phyloP scores from a whole-genome alignment of 371 early-diverging fungal species.

The Mucor lusitanicus region DNA sequence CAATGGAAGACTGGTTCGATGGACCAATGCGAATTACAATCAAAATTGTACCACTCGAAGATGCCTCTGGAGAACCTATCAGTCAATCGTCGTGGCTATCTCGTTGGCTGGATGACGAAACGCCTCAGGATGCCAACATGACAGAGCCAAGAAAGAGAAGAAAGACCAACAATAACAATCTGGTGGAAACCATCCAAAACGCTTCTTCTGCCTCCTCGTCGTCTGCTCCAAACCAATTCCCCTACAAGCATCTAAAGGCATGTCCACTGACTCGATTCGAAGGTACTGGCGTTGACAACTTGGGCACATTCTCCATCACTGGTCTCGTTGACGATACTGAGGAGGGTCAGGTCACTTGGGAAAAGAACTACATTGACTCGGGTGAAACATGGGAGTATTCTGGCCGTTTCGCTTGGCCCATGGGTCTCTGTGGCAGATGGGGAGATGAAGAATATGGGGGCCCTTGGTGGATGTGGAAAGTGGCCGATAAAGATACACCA shows the following conservation, averaged over 20 bases:
- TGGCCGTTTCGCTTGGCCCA: constrained; percentile 44
- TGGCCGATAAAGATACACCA: constrained; percentile 8
- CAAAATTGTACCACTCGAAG: constrained; percentile 45
- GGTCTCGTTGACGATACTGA: constrained; percentile 51
- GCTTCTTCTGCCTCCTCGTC: not conserved
- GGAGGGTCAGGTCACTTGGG: constrained; percentile 51
- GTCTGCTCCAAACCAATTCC: constrained; percentile 20
- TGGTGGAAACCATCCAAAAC: not conserved
- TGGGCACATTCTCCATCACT: constrained; percentile 40
- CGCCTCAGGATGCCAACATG: not conserved
- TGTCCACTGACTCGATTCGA: constrained; percentile 49
- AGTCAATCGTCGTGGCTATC: constrained; percentile 26
- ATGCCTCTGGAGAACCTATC: constrained; percentile 17
- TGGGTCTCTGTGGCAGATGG: constrained; percentile 52
- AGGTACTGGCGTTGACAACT: constrained; percentile 46
- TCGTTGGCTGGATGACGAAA: constrained; percentile 21
- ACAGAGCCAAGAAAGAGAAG: constrained; percentile 22
- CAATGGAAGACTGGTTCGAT: constrained; percentile 44
- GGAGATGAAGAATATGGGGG: constrained; percentile 54
- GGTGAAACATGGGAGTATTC: constrained; percentile 53
- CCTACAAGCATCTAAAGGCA: constrained; percentile 31
- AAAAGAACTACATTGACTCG: constrained; percentile 45
- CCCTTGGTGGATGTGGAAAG: constrained; percentile 57
- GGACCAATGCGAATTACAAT: constrained; percentile 47
- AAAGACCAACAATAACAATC: constrained; percentile 12